These are phyloP conservation scores for Beauveria brongniartii DNA, from an alignment of 2,329 filamentous ascomycete species.

Conservation along the genomic window DNA sequence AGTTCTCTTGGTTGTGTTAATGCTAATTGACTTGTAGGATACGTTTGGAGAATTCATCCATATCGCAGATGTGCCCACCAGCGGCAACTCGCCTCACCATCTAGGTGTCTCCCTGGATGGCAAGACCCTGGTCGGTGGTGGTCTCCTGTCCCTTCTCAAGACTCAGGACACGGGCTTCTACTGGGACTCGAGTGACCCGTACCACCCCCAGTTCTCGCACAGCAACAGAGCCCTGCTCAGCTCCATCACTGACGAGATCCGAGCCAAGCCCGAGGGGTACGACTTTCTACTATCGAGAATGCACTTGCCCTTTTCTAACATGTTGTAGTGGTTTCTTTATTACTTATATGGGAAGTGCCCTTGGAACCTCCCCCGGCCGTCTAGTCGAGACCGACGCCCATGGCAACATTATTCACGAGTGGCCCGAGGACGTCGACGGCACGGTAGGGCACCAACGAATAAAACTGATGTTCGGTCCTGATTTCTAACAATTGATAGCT, in stretches of 20 bases:
- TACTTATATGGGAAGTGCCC: constrained; percentile 53
- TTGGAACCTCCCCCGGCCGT: constrained; percentile 49
- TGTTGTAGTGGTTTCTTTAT: constrained; percentile 44
- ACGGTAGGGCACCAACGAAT: constrained; percentile 17
- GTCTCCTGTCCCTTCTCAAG: constrained; percentile 50
- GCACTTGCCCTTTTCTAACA: background rate
- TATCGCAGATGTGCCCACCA: constrained; percentile 49
- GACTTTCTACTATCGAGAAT: background rate
- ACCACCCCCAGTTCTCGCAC: constrained; percentile 50
- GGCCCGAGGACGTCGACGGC: constrained; percentile 47
- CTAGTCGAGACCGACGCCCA: constrained; percentile 52
- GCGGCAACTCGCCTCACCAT: constrained; percentile 54
- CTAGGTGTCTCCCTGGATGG: constrained; percentile 46
- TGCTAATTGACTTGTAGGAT: constrained; percentile 27
- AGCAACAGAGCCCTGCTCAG: constrained; percentile 51
- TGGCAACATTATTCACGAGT: constrained; percentile 55
- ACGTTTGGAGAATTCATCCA: constrained; percentile 53
- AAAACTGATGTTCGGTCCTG: too few species aligned
- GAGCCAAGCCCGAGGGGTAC: constrained; percentile 51
- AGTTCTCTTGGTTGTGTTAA: constrained; percentile 4
- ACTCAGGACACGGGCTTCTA: constrained; percentile 55
- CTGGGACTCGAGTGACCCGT: constrained; percentile 51
- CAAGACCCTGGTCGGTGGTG: constrained; percentile 49
- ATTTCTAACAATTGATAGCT: constrained; percentile 19
- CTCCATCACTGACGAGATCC: constrained; percentile 55